Base-by-base conservation (phyloP, 2,329 filamentous ascomycete genomes). In the Calonectria montana region DNA sequence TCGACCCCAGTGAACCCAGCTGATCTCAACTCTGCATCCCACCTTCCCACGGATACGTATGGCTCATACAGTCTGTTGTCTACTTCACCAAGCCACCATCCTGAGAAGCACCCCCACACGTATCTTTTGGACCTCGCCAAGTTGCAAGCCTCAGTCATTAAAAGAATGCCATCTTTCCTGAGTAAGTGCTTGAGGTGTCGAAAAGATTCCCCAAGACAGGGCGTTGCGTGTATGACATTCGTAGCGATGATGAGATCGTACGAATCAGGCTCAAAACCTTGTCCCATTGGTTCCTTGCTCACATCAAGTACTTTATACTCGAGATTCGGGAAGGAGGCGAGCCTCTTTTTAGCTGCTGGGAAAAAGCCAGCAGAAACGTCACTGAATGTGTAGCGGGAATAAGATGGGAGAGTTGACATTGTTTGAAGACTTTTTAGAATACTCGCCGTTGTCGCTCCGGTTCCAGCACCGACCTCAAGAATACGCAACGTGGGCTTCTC, bases 61-160 rank as follows among this genome's bases (percentile, higher is more conserved):
- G 82, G 81, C 61, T 78, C 76, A 2, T 76, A 64, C 1, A 57
- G 4, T 4, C 82, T 77, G 4, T 65, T 70, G 21, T 83, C 80
- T 1, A 74, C 74, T 6, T 69, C 73, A 2, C 82, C 82, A 1
- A 81, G 73, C 83, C 83, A 84, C 83, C 84, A 85, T 3, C 78
- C 80, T 0, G 79, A 70, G 6, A 82, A 72, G 27, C 23, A 18
- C n/a, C 37, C 39, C 23, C 29, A 29, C 5, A 47, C 21, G 23
- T 45, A 63, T 45, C 27, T 31, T 5, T 45, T 45, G 21, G 39
- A 18, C 4, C 37, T 5, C 4, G 39, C 4, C 41, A 29, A 7
- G 21, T 18, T 18, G 29, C 41, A 25, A 4, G 9, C 9, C 10
- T 45, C 7, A 47, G 23, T 16, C 43, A 25, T 29, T 21, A 23